Evolutionary conservation across 78 protist genomes (phyloP).

Genomic region (Dictyostelium discoideum): DNA sequence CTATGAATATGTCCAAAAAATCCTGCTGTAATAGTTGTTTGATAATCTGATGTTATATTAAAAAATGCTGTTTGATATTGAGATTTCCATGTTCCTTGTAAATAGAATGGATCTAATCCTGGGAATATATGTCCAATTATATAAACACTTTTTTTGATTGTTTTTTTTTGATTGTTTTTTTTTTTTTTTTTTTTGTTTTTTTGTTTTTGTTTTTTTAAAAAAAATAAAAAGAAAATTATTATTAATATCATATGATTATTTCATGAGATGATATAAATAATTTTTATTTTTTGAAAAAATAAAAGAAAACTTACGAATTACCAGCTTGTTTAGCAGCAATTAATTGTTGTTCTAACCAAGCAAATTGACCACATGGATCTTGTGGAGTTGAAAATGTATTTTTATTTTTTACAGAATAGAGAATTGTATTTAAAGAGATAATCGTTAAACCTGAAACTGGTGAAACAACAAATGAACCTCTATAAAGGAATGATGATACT

Average conservation of each 20-base stretch:
- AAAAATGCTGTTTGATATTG: constrained; percentile 8
- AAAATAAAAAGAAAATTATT: no score
- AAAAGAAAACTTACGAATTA: not conserved
- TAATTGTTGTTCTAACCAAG: constrained; percentile 46
- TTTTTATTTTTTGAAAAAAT: no score
- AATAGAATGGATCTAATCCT: constrained; percentile 73
- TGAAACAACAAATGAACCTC: constrained; percentile 21
- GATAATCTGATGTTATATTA: constrained; percentile 17
- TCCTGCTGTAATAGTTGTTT: constrained; percentile 31
- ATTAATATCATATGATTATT: not conserved
- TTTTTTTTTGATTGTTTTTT: no score
- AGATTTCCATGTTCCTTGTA: constrained; percentile 21
- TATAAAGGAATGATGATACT: not conserved
- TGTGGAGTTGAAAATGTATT: not conserved
- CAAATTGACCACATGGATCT: constrained; percentile 78
- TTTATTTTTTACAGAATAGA: constrained; percentile 37
- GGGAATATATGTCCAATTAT: constrained; percentile 77
- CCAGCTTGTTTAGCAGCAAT: not conserved
- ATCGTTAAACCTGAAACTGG: constrained; percentile 40
- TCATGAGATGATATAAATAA: not conserved
- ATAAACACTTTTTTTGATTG: constrained; percentile 41
- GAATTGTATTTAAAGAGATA: constrained; percentile 51
- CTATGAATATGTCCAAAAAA: constrained; percentile 75
- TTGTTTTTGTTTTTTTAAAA: no score
- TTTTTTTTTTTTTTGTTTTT: no score